Evolutionary conservation across 1,139 yeast species (phyloP), one percentile per base, ranked within the genome.

Genomic region (Saccharomyces hybrid): DNA sequence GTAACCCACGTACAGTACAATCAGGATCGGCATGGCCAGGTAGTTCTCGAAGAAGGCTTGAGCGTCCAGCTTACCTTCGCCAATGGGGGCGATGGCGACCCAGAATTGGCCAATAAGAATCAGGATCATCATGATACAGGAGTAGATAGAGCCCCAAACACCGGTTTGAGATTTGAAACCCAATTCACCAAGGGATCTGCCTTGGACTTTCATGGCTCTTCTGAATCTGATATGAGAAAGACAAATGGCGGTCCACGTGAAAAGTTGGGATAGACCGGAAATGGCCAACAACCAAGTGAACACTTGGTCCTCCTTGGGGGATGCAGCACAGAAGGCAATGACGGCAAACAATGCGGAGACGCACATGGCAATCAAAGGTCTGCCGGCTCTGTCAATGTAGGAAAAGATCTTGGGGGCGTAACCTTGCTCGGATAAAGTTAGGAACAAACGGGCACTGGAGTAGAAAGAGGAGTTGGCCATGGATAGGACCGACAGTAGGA

Each of bases 11-110:
- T 80, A 83, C 65, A 79, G 79, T 6, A 67, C 74, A 53, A 83
- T 60, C 57, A 82, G 73, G 54, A 83, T 81, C 31, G 86, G 86
- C 58, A 76, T 78, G 53, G 86, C 83, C 63, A 84, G 74, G 70
- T 82, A 84, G 52, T 78, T 74, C 64, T 75, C 70, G 70, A 84
- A 83, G 75, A 84, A 84, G 51, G 62, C 73, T 49, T 69, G 66
- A 31, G 84, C 84, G 66, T 73, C 74, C n/a, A 65, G 52, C 31
- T 58, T 55, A 1, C 68, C 77, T 5, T 56, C 42, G 31, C 83
- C 84, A 55, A 83, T 68, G 59, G 89, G 90, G 74, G 75, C 82
- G 51, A 83, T 73, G 14, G 88, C 86, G 60, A 82, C 76, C 88
- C 88, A 84, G 68, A 80, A 80, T 61, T 80, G 80, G n/a, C 81